Evolutionary conservation across 768 basidiomycete species (phyloP).

Genomic region (Antrodiella citrinella): DNA sequence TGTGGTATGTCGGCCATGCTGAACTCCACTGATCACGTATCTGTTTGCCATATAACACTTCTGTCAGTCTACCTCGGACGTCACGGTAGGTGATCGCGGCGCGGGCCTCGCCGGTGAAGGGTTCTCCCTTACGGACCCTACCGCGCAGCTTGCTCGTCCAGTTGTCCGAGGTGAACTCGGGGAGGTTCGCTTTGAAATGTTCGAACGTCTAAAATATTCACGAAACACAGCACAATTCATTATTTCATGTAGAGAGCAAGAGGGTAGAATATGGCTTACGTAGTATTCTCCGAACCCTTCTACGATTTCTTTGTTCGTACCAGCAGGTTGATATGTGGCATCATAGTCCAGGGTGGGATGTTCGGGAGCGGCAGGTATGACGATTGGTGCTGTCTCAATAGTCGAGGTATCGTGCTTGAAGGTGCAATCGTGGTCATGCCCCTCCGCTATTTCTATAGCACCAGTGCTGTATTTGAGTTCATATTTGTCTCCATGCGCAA

Average conservation of each 20-base stretch:
- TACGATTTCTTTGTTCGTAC: not conserved
- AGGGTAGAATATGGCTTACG: conserved; percentile 6
- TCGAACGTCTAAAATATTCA: conserved; percentile 11
- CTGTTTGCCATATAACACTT: conserved; percentile 11
- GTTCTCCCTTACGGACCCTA: conserved; percentile 7
- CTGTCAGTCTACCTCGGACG: conserved; percentile 14
- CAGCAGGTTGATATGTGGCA: not conserved
- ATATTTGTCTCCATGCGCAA: not conserved
- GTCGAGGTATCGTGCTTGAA: no score
- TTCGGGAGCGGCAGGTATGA: not conserved
- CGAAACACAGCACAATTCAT: no score
- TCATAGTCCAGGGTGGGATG: not conserved
- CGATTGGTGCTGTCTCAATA: not conserved
- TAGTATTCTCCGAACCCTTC: conserved; percentile 12
- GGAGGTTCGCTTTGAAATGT: conserved; percentile 6
- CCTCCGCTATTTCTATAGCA: not conserved
- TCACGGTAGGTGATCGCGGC: conserved; percentile 22
- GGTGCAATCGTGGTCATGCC: no score
- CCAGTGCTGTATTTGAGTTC: not conserved
- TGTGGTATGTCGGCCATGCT: conserved; percentile 19
- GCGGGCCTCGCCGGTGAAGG: conserved; percentile 7
- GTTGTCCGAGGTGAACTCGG: conserved; percentile 16
- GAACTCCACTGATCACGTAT: conserved; percentile 11
- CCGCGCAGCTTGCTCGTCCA: conserved; percentile 21
- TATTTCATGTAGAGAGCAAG: no score